Percentiles rank a stretch among this genome's conserved stretches.
phyloP scores from a whole-genome alignment of 2,329 filamentous ascomycete species.

The Venturia asperata region DNA sequence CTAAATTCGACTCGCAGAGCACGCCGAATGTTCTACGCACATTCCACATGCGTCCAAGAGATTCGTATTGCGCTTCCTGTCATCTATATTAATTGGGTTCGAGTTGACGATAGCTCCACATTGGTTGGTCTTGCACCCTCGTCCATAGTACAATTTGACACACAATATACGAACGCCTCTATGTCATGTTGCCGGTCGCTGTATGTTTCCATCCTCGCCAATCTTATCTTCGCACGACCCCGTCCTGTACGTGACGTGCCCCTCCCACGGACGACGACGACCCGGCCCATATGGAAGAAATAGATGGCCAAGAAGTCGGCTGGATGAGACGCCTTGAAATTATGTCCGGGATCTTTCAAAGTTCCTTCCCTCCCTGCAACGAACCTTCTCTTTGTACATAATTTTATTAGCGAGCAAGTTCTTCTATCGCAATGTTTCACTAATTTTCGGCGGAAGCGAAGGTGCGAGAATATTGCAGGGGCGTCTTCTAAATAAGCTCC shows the following conservation, averaged over 20 bases:
- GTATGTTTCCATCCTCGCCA: not conserved
- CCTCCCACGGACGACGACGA: not conserved
- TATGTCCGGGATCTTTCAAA: not conserved
- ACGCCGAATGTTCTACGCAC: not conserved
- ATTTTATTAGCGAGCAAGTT: not conserved
- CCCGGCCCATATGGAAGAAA: not conserved
- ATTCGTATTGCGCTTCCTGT: not conserved
- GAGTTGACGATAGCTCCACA: not conserved
- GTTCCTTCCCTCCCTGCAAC: not conserved
- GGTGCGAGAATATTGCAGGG: not conserved
- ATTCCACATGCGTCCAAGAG: not conserved
- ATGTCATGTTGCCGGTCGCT: not conserved
- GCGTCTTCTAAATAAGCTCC: not conserved
- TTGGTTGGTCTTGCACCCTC: not conserved
- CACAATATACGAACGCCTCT: not conserved
- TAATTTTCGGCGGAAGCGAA: not conserved
- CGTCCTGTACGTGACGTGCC: not conserved
- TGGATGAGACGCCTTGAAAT: not conserved
- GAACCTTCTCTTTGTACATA: not conserved
- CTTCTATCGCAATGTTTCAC: not conserved
- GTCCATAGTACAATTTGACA: not conserved
- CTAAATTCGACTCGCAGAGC: not conserved
- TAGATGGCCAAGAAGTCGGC: not conserved
- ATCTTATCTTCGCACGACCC: not conserved
- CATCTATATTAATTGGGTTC: constrained; percentile 10